phyloP scores from a whole-genome alignment of 2,329 filamentous ascomycete genomes.

The Pseudopithomyces maydicus region DNA sequence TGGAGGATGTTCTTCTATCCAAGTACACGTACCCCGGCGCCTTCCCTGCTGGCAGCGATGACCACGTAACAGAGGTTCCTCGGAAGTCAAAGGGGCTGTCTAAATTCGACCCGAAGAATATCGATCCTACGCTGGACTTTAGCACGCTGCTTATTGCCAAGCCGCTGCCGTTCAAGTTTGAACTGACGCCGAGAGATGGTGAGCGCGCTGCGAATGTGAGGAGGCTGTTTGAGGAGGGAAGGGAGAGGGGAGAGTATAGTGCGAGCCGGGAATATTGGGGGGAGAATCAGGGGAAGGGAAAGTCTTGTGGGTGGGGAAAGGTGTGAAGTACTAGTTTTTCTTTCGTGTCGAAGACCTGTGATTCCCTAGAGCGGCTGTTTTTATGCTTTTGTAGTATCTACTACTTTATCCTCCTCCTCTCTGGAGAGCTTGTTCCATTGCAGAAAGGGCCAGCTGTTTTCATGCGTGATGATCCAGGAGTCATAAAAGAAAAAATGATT shows the following conservation, averaged over 20 bases:
- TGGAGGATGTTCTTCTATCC: conserved; percentile 30
- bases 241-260: conserved; percentile 46
- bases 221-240: conserved; percentile 42
- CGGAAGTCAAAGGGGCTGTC: conserved; percentile 28
- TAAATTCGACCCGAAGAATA: conserved; percentile 24
- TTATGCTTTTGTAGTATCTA: too few relatives aligned
- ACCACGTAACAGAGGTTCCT: conserved; percentile 10
- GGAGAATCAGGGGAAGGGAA: conserved; percentile 35
- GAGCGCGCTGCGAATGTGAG: conserved; percentile 39
- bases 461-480: too few relatives aligned
- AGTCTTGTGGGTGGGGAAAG: conserved; percentile 42
- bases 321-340: conserved; percentile 14
- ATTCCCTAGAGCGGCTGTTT: too few relatives aligned
- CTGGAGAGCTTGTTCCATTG: too few relatives aligned
- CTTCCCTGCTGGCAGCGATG: conserved; percentile 7
- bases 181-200: conserved; percentile 42
- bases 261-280: conserved; percentile 48
- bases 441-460: too few relatives aligned
- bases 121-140: conserved; percentile 52
- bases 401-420: too few relatives aligned
- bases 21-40: conserved; percentile 35
- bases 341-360: too few relatives aligned
- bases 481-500: too few relatives aligned
- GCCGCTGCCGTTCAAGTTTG: conserved; percentile 51
- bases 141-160: conserved; percentile 53